These are phyloP conservation scores for Fusarium armeniacum DNA, from an alignment of 2,329 filamentous ascomycete species.

Conservation along the genomic window DNA sequence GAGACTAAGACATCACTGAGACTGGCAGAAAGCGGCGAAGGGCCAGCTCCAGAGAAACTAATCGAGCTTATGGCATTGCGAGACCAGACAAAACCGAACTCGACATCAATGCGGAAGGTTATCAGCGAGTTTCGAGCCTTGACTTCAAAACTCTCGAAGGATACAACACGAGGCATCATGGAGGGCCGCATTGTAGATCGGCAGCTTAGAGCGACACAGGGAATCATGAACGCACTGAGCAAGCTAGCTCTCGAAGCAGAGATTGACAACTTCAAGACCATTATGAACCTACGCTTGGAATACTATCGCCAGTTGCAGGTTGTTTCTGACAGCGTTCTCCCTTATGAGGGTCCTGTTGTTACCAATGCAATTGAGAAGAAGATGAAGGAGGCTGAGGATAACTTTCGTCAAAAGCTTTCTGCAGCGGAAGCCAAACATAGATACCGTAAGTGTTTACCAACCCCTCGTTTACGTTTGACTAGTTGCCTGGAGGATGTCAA, in stretches of 20 bases:
- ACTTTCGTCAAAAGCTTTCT: conserved; percentile 70
- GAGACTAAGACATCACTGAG: conserved; percentile 75
- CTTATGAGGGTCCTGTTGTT: conserved; percentile 74
- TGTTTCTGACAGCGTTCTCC: conserved; percentile 88
- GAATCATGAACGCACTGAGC: conserved; percentile 64
- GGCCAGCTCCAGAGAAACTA: conserved; percentile 76
- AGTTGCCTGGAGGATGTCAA: too few relatives aligned
- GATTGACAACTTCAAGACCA: conserved; percentile 78
- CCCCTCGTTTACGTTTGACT: not conserved
- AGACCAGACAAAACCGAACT: conserved; percentile 63
- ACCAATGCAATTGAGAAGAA: conserved; percentile 63
- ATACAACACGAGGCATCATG: conserved; percentile 67
- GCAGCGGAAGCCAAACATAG: conserved; percentile 78
- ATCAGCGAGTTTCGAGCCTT: conserved; percentile 78
- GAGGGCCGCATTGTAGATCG: conserved; percentile 76
- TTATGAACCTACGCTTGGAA: conserved; percentile 88
- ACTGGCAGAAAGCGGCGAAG: conserved; percentile 73
- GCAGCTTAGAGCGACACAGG: conserved; percentile 73
- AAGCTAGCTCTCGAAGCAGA: conserved; percentile 75
- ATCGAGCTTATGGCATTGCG: conserved; percentile 66
- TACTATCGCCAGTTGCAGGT: conserved; percentile 92
- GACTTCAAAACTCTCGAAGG: conserved; percentile 65
- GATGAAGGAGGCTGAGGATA: conserved; percentile 54
- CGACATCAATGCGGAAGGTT: conserved; percentile 77
- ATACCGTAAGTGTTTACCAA: conserved; percentile 67